Percentiles rank a stretch among this genome's conserved stretches.
Evolutionary conservation across 352 stramenopile genomes (phyloP).

Genomic region (Globisporangium mamillatum): DNA sequence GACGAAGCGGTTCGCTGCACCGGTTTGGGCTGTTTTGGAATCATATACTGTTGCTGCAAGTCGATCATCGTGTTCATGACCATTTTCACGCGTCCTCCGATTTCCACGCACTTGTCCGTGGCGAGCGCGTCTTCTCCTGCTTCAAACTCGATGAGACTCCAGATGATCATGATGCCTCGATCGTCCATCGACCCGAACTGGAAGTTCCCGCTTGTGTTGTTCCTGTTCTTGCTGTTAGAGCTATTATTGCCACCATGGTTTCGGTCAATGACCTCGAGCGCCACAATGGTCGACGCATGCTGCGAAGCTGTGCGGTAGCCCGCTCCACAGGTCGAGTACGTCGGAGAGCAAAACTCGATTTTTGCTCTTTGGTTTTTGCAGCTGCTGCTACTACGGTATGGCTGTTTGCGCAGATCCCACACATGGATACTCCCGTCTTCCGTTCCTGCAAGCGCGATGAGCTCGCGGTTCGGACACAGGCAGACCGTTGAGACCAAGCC

Average conservation of each 20-base stretch:
- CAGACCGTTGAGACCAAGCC: slow-evolving; percentile 35
- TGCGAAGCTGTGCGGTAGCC: slow-evolving; percentile 37
- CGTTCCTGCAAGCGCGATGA: slow-evolving; percentile 51
- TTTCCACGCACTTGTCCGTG: slow-evolving; percentile 59
- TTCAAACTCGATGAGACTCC: slow-evolving; percentile 65
- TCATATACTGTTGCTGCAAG: slow-evolving; percentile 46
- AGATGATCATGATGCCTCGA: slow-evolving; percentile 62
- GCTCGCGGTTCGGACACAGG: slow-evolving; percentile 46
- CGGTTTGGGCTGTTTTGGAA: slow-evolving; percentile 9
- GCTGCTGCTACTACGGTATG: neutral
- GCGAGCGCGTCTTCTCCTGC: slow-evolving; percentile 38
- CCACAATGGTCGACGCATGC: slow-evolving; percentile 46
- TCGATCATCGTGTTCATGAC: slow-evolving; percentile 67
- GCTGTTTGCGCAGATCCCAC: slow-evolving; percentile 52
- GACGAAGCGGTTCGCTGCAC: slow-evolving; percentile 1
- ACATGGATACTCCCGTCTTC: slow-evolving; percentile 67
- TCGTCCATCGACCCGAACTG: slow-evolving; percentile 76
- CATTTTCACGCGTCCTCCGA: slow-evolving; percentile 59
- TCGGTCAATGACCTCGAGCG: slow-evolving; percentile 35
- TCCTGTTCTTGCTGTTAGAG: slow-evolving; percentile 4
- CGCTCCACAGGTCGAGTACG: slow-evolving; percentile 57
- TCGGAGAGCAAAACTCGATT: slow-evolving; percentile 34
- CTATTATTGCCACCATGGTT: neutral
- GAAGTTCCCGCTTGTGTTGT: slow-evolving; percentile 33
- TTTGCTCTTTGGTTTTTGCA: neutral